Evolutionary conservation across 83 land plant species (phyloP), one percentile per base, ranked within the genome.

Genomic region (Diphasiastrum complanatum): DNA sequence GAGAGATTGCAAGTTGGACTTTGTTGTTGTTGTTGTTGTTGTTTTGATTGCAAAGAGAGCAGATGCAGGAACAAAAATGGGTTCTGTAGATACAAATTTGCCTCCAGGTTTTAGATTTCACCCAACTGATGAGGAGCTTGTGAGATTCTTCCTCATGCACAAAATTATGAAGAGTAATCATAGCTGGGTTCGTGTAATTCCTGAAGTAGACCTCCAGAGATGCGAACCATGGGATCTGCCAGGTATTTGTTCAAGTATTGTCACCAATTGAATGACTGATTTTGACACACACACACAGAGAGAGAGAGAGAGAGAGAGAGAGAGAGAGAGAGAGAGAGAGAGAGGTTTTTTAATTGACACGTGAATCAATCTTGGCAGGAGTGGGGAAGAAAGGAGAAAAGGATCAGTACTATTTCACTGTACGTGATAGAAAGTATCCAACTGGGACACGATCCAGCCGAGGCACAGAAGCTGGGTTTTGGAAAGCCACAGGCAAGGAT

Each of bases 221-320:
- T 73, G 76, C 51, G 77, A 78, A 67, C 77, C 81, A 0, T 66
- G 71, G 71, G 75, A 77, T 57, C 35, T 77, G 8, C 79, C 75
- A 24, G 68, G 75, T 73, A 51, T 31, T 16, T 50, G 11, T 5
- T 33, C 28, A 5, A 38, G 30, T 33, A 23, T 1, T 40, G 27
- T 14, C 24, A 35, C 20, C 23, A 19, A 36, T 25, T 19, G n/a
- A 20, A 1, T 25, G 31, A 0, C 47, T 32, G 60, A 34, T 52
- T 54, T 63, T 46, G n/a, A n/a, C n/a, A n/a, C n/a, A n/a, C n/a
- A n/a, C n/a, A n/a, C n/a, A n/a, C n/a, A n/a, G n/a, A n/a, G n/a
- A n/a, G n/a, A n/a, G n/a, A n/a, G n/a, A n/a, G n/a, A n/a, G n/a
- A n/a, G n/a, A n/a, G n/a, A n/a, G n/a, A n/a, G n/a, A n/a, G n/a